These are phyloP conservation scores for Teunomyces tritomae DNA, from an alignment of 805 yeast genomes.

Conservation along the genomic window DNA sequence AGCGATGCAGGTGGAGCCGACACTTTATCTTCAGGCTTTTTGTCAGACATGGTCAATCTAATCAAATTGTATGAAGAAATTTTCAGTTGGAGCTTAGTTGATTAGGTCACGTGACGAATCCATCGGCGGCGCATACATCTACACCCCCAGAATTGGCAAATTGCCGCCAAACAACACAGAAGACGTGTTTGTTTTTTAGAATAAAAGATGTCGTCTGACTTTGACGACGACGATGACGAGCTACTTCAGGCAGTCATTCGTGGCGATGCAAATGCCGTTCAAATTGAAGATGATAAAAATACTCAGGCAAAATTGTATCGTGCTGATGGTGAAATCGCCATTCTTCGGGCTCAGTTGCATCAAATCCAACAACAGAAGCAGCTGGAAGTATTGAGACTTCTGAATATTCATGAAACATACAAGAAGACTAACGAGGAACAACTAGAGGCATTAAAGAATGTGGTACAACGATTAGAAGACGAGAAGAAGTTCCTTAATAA, in stretches of 20 bases:
- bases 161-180: background rate
- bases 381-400: conserved; percentile 31
- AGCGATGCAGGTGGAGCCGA: conserved; percentile 56
- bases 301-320: conserved; percentile 35
- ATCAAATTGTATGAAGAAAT: conserved; percentile 3
- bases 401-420: conserved; percentile 13
- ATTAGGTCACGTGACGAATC: conserved; percentile 3
- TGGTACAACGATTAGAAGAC: conserved; percentile 40
- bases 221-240: conserved; percentile 44
- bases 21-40: conserved; percentile 13
- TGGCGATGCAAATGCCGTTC: conserved; percentile 7
- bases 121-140: background rate
- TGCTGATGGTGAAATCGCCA: conserved; percentile 79
- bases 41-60: background rate
- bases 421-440: conserved; percentile 29
- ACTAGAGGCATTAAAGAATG: conserved; percentile 24
- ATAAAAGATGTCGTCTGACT: conserved; percentile 19
- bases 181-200: background rate
- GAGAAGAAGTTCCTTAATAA: conserved; percentile 41
- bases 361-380: conserved; percentile 42
- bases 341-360: conserved; percentile 63
- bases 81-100: conserved; percentile 1
- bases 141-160: background rate
- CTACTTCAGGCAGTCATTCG: conserved; percentile 46
- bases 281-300: conserved; percentile 8